Conservation (phyloP, 192 early-diverging fungal species). For the Backusella westeae region DNA sequence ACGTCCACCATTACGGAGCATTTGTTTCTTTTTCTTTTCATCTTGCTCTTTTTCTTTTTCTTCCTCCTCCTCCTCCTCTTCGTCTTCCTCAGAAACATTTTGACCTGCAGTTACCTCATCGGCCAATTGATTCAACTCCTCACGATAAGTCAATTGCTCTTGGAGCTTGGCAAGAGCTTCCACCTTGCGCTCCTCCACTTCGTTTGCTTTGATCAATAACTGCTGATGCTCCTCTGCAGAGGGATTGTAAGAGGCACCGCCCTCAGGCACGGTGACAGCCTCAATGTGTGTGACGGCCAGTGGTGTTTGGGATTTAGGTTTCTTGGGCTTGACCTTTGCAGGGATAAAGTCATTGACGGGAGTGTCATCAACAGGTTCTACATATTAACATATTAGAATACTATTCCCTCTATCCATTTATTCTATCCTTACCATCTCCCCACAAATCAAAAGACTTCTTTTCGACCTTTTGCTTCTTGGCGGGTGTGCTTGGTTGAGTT, state of each 20-base stretch:
- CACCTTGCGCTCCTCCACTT: constrained; percentile 51
- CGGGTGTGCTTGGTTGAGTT: constrained; percentile 2
- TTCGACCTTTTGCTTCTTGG: constrained; percentile 24
- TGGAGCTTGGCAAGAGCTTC: constrained; percentile 35
- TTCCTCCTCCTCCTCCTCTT: constrained; percentile 16
- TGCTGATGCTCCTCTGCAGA: constrained; percentile 75
- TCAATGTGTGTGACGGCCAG: constrained; percentile 42
- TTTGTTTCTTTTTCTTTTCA: constrained; percentile 21
- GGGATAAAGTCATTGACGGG: constrained; percentile 1
- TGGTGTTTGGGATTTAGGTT: constrained; percentile 47
- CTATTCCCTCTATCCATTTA: background rate
- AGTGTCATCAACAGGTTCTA: background rate
- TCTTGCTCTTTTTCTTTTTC: constrained; percentile 10
- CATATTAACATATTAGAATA: background rate
- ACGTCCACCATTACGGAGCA: constrained; percentile 14
- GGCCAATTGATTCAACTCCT: constrained; percentile 26
- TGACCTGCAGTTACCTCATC: constrained; percentile 24
- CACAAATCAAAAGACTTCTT: constrained; percentile 60
- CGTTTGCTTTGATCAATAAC: constrained; percentile 56
- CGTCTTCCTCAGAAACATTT: constrained; percentile 24
- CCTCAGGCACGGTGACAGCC: constrained; percentile 73
- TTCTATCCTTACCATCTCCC: constrained; percentile 29
- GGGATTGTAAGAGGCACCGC: constrained; percentile 93
- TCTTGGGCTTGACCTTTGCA: constrained; percentile 22
- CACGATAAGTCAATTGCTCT: constrained; percentile 43